These are phyloP conservation scores for carrot (Daucus carota) DNA, from an alignment of 129 eudicot species.

Conservation along the genomic window DH1_v3.0 NC_030387.2:5648001-5648500, in stretches of 20 bases:
- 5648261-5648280: not conserved
- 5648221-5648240: constrained; percentile 30
- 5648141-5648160: constrained; percentile 79
- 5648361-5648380: constrained; percentile 71
- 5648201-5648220: constrained; percentile 69
- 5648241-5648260: no score
- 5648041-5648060: constrained; percentile 56
- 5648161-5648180: constrained; percentile 75
- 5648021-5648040: constrained; percentile 59
- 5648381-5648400: constrained; percentile 94
- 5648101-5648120: constrained; percentile 84
- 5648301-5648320: constrained; percentile 61
- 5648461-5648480: constrained; percentile 79
- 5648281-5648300: not conserved
- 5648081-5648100: constrained; percentile 83
- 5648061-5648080: constrained; percentile 64
- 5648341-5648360: constrained; percentile 80
- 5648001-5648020: constrained; percentile 29
- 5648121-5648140: constrained; percentile 81
- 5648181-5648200: constrained; percentile 49
- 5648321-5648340: constrained; percentile 86
- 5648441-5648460: constrained; percentile 70
- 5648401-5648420: constrained; percentile 87
- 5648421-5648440: constrained; percentile 95
- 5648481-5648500: constrained; percentile 84